Conservation (phyloP, 495 filamentous ascomycete genomes). For the Diplogelasinospora grovesii region DNA sequence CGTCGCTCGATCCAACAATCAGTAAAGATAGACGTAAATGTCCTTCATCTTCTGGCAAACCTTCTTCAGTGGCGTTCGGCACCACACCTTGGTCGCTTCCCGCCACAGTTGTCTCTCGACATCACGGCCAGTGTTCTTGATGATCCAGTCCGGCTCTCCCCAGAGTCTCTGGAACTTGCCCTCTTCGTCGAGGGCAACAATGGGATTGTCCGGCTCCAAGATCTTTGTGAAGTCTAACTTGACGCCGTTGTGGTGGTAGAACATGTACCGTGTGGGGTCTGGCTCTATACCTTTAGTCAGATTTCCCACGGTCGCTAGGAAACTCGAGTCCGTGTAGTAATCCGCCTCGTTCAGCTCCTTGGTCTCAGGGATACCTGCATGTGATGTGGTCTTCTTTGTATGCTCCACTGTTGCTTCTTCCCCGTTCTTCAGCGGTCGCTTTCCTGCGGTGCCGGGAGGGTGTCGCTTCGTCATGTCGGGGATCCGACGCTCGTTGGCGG, state of each 20-base stretch:
- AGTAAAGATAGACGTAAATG: constrained; percentile 5
- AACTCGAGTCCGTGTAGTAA: constrained; percentile 7
- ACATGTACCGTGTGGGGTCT: constrained; percentile 34
- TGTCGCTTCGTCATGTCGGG: too few relatives aligned
- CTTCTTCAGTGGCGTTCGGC: constrained; percentile 9
- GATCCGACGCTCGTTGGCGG: too few relatives aligned
- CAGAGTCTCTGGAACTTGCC: constrained; percentile 13
- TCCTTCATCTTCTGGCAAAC: constrained; percentile 11
- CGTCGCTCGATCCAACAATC: too few relatives aligned
- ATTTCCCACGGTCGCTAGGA: constrained; percentile 4
- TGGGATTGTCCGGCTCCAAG: background rate
- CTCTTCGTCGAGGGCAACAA: constrained; percentile 9
- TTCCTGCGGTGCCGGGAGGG: too few relatives aligned
- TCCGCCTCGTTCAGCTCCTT: too few relatives aligned
- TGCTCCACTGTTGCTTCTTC: too few relatives aligned
- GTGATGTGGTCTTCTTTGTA: too few relatives aligned
- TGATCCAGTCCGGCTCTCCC: too few relatives aligned
- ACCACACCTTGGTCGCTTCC: constrained; percentile 41
- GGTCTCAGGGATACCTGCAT: too few relatives aligned
- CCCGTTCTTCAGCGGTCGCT: too few relatives aligned
- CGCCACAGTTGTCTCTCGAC: constrained; percentile 47
- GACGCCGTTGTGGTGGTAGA: constrained; percentile 49
- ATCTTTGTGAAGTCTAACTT: constrained; percentile 43
- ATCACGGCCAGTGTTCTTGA: constrained; percentile 31
- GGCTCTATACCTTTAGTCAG: constrained; percentile 4